Base-by-base conservation (phyloP, 2,329 filamentous ascomycete genomes). In the Intubia oerlemansii region DNA sequence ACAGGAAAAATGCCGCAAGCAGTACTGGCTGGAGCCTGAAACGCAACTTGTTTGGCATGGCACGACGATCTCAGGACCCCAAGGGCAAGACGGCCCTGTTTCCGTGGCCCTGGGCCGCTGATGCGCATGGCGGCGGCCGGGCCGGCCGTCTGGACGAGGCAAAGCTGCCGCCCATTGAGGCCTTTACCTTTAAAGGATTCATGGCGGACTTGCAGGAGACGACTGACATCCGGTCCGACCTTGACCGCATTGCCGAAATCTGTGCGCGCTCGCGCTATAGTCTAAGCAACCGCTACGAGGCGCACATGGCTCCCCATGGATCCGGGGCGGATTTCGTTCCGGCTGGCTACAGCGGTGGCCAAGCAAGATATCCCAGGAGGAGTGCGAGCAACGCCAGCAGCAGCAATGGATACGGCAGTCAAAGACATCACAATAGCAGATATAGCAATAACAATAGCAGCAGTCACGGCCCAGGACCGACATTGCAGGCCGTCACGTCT, bases 191-290 rank as follows among this genome's bases (percentile, higher is more conserved):
- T 50, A 70, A 66, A 43, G 64, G 59, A 36, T 69, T 73, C 41
- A 60, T 74, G 34, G 49, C 50, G 2, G 49, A 54, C 17, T 24
- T 39, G 28, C 50, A 51, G 28, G 42, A 41, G 5, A 48, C 47
- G 5, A 48, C 48, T 27, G 55, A 62, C 33, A 64, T 72, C 34
- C 54, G 55, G 29, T 53, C 65, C 10, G 65, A 71, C 39, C 49
- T 74, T 28, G 66, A 73, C 35, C 59, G 65, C 23, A 73, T 74
- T 39, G 68, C 68, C 9, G 67, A 73, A 44, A 73, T 74, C 18
- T 74, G 67, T 46, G 68, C 68, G 21, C 56, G 63, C 19, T 72
- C 66, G 10, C 57, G 62, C 24, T 73, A 72, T 43, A 72, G 66
- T 23, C 43, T 73, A 29, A 71, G 66, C 45, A 70, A 71, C 43